A percentile compares a stretch with the other conserved stretches of the same genome.
Conservation (phyloP, 129 eudicot genomes). For the Pittosporum tobira region DNA sequence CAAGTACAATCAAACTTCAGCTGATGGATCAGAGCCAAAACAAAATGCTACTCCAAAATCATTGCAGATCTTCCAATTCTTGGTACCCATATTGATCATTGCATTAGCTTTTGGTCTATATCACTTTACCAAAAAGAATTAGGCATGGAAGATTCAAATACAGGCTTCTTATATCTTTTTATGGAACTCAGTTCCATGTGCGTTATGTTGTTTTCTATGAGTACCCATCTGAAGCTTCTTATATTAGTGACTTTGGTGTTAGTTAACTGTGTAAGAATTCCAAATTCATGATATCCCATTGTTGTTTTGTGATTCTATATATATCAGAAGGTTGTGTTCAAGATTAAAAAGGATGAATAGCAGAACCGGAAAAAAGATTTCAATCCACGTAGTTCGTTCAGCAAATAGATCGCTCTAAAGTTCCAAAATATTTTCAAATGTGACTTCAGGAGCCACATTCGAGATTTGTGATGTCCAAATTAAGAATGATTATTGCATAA, state of each 20-base stretch:
- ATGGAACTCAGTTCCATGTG: no score
- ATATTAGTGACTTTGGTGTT: not conserved
- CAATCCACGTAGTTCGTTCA: no score
- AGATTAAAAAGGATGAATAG: not conserved
- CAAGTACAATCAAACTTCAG: conserved; percentile 12
- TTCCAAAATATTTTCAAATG: no score
- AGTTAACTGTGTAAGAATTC: not conserved
- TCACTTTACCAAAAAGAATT: conserved; percentile 25
- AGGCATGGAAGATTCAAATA: not conserved
- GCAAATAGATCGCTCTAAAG: no score
- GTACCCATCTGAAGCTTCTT: not conserved
- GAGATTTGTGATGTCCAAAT: no score
- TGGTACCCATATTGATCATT: conserved; percentile 49
- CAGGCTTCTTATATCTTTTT: no score
- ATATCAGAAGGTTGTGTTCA: not conserved
- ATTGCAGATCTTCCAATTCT: conserved; percentile 31
- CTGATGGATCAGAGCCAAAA: conserved; percentile 14
- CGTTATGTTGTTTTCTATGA: conserved; percentile 2
- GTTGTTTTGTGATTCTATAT: not conserved
- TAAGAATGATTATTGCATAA: no score
- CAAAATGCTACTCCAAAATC: conserved; percentile 26
- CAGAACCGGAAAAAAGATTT: no score
- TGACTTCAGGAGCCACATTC: no score
- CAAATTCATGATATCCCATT: not conserved
- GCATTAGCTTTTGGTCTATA: conserved; percentile 48